Conservation (phyloP, 1,284 basidiomycete genomes). For the Taiwanofungus camphoratus region DNA sequence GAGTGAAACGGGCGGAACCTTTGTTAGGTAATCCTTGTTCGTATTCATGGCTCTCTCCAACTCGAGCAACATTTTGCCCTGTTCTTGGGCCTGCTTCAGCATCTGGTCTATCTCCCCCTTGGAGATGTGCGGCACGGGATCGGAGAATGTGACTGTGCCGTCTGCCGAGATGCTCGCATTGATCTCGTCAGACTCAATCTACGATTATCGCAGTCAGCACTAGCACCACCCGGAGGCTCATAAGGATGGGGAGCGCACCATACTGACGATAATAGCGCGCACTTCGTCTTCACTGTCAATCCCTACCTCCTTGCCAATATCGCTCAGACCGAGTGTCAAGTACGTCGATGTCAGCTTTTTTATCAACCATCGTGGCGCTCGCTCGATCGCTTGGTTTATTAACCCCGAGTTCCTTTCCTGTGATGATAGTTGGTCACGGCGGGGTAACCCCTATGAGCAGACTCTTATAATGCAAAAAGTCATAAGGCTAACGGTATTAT, state of each 20-base stretch:
- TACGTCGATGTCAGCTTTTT: slow-evolving; percentile 76
- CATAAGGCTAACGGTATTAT: slow-evolving; percentile 38
- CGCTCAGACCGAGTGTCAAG: slow-evolving; percentile 62
- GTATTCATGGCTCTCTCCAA: slow-evolving; percentile 54
- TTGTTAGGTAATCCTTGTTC: slow-evolving; percentile 62
- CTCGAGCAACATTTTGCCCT: slow-evolving; percentile 42
- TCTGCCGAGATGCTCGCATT: slow-evolving; percentile 56
- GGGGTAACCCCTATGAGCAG: background rate
- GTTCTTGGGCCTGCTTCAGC: slow-evolving; percentile 53
- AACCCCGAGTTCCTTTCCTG: slow-evolving; percentile 74
- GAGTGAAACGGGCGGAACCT: slow-evolving; percentile 36
- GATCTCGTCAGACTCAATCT: slow-evolving; percentile 70
- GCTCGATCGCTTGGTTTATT: slow-evolving; percentile 54
- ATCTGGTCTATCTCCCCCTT: slow-evolving; percentile 62
- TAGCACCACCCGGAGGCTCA: background rate
- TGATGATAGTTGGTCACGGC: background rate
- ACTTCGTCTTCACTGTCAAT: slow-evolving; percentile 52
- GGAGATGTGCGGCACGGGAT: slow-evolving; percentile 54
- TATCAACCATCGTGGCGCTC: slow-evolving; percentile 69
- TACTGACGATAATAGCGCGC: slow-evolving; percentile 54
- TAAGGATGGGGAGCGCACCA: slow-evolving; percentile 45
- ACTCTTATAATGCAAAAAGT: too few relatives aligned
- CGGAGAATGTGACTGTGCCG: slow-evolving; percentile 68
- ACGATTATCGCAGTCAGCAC: background rate
- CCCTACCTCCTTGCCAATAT: slow-evolving; percentile 60